Evolutionary conservation across 2,329 filamentous ascomycete genomes (phyloP), one percentile per base, ranked within the genome.

Genomic region (Colletotrichum euphorbiae): DNA sequence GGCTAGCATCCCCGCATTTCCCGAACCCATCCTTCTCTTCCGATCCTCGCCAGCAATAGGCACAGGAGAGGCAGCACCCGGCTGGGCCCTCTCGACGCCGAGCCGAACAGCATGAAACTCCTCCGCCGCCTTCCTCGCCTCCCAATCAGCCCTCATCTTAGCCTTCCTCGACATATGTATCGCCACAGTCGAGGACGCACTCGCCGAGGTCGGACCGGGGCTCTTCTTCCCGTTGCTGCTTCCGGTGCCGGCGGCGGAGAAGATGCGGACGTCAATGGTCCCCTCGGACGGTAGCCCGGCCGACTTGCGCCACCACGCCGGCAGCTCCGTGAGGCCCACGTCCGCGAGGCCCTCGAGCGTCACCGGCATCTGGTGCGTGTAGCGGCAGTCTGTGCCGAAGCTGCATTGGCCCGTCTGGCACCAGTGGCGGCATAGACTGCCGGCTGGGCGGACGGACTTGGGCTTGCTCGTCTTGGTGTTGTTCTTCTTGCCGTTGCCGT

Each of bases 371-470:
- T 72, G 73, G 73, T 87, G 85, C 52, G 72, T 70, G 73, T 79
- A 83, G 4, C 77, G 77, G 74, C 85, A 87, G 8, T 74, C 70
- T 6, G 65, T 56, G 3, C 80, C 82, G 75, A 78, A 85, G 71
- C 77, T 80, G 74, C 85, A 87, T 12, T 74, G 78, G 6, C 84
- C 84, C 45, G 80, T 75, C 58, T 78, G 77, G 73, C 83, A 85
- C 83, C 83, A 87, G 73, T 83, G 77, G 12, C 80, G 79, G 74
- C 85, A 85, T 73, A 75, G 74, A 28, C 43, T 70, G 70, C 46
- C 62, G 51, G 50, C 38, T 17, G 62, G 61, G 24, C 52, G 66
- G n/a, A 48, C 13, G 11, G 48, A 9, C 33, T 52, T 69, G 13
- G 58, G 28, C 48, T 67, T 67, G 13, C 17, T 43, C n/a, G 52